Base-by-base conservation (phyloP, 2,329 filamentous ascomycete species). In the Herpotrichia juniperi region DNA sequence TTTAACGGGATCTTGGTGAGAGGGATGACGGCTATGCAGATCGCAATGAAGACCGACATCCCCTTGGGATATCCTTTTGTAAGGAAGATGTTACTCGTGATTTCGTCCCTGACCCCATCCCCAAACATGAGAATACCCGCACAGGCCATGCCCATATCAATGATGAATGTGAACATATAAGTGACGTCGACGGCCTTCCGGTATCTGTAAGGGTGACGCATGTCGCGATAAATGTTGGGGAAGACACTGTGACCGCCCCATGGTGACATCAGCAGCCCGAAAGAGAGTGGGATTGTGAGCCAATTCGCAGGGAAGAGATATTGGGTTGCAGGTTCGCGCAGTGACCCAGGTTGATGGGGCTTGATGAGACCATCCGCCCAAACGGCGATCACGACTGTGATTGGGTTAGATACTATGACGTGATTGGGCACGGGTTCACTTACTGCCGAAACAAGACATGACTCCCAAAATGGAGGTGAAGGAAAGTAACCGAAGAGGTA, bases 391-490 rank as follows among this genome's bases (percentile, higher is more conserved):
- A 93, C 88, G 73, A 97, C 90, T 93, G 64, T 2, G 47, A 19
- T 24, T 45, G 19, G 10, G 56, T 78, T 59, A 78, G 72, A 16
- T 31, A 22, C 9, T 19, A 3, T 10, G 14, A 25, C 16, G 1
- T 30, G 19, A 28, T 25, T 12, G 35, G 44, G n/a, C 24, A n/a
- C n/a, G 19, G 25, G 46, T n/a, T 37, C 30, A 87, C 89, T 79
- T 78, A 93, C 90, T 97, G 66, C 87, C 87, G 59, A 96, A 88
- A 61, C 91, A 96, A 51, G 86, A 93, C 61, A 97, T 79, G 46
- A 99, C 96, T n/a, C 93, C 93, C 56, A 97, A 78, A 51, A 97
- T 87, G 69, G 91, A 96, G 22, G 91, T 96, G 66, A 96, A 91
- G 62, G 91, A 96, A 54, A 99, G 77, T 49, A 93, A 79, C 28